phyloP scores from a whole-genome alignment of 805 yeast genomes.

The Wickerhamiella shivajii region DNA sequence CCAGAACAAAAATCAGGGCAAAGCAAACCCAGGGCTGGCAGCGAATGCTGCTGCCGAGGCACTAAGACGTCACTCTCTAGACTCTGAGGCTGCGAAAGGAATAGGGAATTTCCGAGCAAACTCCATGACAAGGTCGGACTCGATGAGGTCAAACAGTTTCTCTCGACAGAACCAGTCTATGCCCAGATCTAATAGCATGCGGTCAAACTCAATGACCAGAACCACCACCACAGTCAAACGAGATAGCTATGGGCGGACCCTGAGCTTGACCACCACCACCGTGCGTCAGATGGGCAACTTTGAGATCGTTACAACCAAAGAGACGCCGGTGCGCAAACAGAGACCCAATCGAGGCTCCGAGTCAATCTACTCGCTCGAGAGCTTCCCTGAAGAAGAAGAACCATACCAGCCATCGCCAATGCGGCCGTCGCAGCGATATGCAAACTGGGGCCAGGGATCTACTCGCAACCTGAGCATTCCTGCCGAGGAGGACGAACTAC shows the following conservation, averaged over 20 bases:
- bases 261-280: slow-evolving; percentile 26
- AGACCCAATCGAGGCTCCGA: slow-evolving; percentile 7
- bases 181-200: slow-evolving; percentile 11
- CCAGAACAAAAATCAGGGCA: slow-evolving; percentile 3
- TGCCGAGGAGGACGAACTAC: slow-evolving; percentile 13
- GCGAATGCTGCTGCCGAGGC: slow-evolving; percentile 27
- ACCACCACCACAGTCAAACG: slow-evolving; percentile 20
- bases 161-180: slow-evolving; percentile 10
- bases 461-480: slow-evolving; percentile 16
- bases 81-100: slow-evolving; percentile 16
- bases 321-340: slow-evolving; percentile 17
- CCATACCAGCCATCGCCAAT: slow-evolving; percentile 4
- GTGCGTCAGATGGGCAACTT: slow-evolving; percentile 26
- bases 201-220: slow-evolving; percentile 19
- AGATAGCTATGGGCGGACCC: slow-evolving; percentile 22
- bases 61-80: slow-evolving; percentile 22
- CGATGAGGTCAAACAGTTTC: slow-evolving; percentile 2
- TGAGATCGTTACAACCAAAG: slow-evolving; percentile 23
- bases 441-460: slow-evolving; percentile 12
- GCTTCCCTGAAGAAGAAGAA: slow-evolving; percentile 1
- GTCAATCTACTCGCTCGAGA: slow-evolving; percentile 4
- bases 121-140: slow-evolving; percentile 6
- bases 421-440: background rate
- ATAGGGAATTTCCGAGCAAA: slow-evolving; percentile 14
- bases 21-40: slow-evolving; percentile 14